Conservation (phyloP, 1,284 basidiomycete genomes). For the Microbotryomycetes sp. region DNA sequence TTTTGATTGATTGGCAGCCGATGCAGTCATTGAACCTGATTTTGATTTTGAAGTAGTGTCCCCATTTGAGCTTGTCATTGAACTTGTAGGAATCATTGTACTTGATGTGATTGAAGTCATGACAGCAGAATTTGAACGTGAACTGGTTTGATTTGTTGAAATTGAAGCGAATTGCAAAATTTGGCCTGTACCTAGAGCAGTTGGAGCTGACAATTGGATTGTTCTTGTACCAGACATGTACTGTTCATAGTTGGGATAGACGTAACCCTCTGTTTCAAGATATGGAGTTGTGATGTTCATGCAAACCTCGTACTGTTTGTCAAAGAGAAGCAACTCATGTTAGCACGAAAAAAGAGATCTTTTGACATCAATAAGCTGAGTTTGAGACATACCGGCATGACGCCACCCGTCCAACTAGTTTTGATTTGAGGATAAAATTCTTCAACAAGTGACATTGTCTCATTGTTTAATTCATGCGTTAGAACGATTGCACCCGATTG, state of each 20-base stretch:
- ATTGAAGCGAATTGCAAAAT: not conserved
- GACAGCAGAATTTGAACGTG: too few species aligned
- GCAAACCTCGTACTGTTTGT: constrained; percentile 42
- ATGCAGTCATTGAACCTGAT: too few species aligned
- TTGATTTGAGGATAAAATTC: constrained; percentile 19
- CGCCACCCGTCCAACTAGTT: constrained; percentile 16
- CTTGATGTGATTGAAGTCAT: too few species aligned
- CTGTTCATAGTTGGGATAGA: constrained; percentile 30
- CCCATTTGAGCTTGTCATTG: too few species aligned
- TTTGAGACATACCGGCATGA: constrained; percentile 22
- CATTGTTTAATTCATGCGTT: constrained; percentile 47
- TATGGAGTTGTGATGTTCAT: constrained; percentile 47
- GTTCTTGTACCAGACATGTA: constrained; percentile 24
- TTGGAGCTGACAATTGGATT: constrained; percentile 20
- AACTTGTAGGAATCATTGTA: too few species aligned
- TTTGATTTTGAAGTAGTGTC: too few species aligned
- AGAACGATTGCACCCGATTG: constrained; percentile 45
- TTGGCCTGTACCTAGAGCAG: constrained; percentile 6
- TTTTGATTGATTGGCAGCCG: not conserved
- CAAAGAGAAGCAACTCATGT: constrained; percentile 21
- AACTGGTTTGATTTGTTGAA: not conserved
- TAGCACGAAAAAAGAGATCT: constrained; percentile 5
- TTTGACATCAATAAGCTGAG: constrained; percentile 40
- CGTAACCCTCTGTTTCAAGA: constrained; percentile 40
- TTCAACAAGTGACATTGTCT: constrained; percentile 40